phyloP scores from a whole-genome alignment of 2,329 filamentous ascomycete species.

The Sclerotinia sclerotiorum region DNA sequence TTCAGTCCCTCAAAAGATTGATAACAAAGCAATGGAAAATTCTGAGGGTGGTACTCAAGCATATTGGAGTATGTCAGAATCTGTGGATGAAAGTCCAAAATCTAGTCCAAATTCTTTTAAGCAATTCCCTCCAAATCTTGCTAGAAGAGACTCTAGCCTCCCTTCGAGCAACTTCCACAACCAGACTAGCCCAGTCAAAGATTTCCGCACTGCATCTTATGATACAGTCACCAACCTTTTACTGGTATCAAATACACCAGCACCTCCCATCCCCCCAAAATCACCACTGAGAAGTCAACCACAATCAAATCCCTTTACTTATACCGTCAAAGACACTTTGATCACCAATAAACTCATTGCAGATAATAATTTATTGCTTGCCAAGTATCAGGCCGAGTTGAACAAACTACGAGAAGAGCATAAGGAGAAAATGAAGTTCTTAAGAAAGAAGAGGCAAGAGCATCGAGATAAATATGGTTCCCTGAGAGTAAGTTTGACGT shows the following conservation, averaged over 20 bases:
- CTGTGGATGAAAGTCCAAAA: neutral
- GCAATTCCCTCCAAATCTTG: neutral
- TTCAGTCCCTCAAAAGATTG: neutral
- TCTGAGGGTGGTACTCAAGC: neutral
- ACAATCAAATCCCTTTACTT: neutral
- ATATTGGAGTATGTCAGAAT: neutral
- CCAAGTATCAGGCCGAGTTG: neutral
- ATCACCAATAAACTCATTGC: neutral
- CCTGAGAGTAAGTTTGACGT: conserved; percentile 13
- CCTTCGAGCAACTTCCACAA: neutral
- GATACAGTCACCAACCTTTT: neutral
- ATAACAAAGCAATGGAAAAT: neutral
- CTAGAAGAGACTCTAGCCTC: too few species aligned
- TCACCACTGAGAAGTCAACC: neutral
- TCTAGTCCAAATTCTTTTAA: neutral
- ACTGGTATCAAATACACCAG: neutral
- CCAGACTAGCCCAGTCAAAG: neutral
- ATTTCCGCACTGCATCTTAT: neutral
- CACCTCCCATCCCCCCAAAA: neutral
- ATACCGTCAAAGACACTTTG: neutral
- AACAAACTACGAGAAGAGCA: neutral
- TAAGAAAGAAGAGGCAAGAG: neutral
- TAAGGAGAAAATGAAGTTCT: neutral
- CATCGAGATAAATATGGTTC: neutral
- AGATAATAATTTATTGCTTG: neutral